Conservation (phyloP, 2,329 filamentous ascomycete genomes). For the Rutstroemia sydowiana region DNA sequence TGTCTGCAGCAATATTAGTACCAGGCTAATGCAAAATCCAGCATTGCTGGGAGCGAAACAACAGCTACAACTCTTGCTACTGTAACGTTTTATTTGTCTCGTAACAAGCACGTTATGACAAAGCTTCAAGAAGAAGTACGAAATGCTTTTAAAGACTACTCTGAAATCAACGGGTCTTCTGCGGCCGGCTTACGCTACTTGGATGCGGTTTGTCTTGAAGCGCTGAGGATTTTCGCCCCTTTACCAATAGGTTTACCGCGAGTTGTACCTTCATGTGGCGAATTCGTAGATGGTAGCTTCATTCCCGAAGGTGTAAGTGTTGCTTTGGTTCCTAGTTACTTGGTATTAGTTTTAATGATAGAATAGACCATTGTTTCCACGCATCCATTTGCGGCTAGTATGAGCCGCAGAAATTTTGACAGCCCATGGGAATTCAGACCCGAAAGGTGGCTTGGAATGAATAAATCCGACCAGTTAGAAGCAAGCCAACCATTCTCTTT, state of each 20-base stretch:
- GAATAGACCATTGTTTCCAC: background rate
- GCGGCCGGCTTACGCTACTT: constrained; percentile 18
- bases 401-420: background rate
- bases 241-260: background rate
- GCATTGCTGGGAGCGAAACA: constrained; percentile 9
- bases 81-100: constrained; percentile 2
- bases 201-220: constrained; percentile 31
- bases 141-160: background rate
- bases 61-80: constrained; percentile 7
- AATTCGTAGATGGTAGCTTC: background rate
- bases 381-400: background rate
- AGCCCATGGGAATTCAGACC: background rate
- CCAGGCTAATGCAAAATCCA: background rate
- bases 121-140: constrained; percentile 8
- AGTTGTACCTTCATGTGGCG: background rate
- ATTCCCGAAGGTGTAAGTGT: background rate
- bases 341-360: background rate
- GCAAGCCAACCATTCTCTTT: background rate
- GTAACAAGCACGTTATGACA: constrained; percentile 1
- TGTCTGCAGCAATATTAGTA: background rate
- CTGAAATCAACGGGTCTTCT: background rate
- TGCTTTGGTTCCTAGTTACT: background rate
- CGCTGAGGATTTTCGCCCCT: constrained; percentile 2
- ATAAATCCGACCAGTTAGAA: background rate
- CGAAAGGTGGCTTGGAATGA: background rate